Conservation (phyloP, 306 rosid species). For the Cyamopsis tetragonoloba region DNA sequence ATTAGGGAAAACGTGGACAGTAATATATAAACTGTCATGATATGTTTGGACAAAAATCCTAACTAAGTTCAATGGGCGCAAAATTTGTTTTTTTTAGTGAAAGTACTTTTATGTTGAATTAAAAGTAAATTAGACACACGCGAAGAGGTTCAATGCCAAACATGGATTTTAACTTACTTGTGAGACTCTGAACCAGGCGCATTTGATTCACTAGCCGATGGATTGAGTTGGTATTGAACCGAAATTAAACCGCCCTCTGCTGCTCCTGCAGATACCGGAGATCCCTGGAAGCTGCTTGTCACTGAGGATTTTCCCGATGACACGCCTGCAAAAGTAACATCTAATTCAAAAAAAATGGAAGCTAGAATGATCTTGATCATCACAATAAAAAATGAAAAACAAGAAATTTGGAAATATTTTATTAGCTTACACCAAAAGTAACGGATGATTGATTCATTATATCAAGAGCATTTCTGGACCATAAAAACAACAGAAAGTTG, state of each 20-base stretch:
- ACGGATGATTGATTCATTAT: not conserved
- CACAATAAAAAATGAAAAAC: not conserved
- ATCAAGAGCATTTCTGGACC: not conserved
- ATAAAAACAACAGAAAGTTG: not conserved
- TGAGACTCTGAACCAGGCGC: constrained; percentile 56
- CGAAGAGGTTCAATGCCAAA: not conserved
- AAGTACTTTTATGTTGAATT: not conserved
- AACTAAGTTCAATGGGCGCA: too few species aligned
- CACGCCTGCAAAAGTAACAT: constrained; percentile 46
- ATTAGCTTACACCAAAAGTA: not conserved
- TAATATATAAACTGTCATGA: too few species aligned
- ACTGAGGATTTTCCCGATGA: constrained; percentile 42
- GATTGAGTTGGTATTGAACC: constrained; percentile 53
- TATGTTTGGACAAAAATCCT: too few species aligned
- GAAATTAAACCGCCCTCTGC: constrained; percentile 45
- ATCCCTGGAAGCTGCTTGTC: constrained; percentile 48
- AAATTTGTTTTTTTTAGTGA: too few species aligned
- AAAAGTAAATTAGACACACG: too few species aligned
- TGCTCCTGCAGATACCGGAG: constrained; percentile 49
- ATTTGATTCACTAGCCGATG: constrained; percentile 38
- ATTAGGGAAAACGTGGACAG: not conserved
- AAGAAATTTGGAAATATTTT: not conserved
- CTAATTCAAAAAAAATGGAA: not conserved
- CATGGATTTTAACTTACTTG: constrained; percentile 43
- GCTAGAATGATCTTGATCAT: not conserved